Percentiles rank a stretch among this genome's conserved stretches.
phyloP scores from a whole-genome alignment of 23 red algal species.

The Gracilaria vermiculophylla region DNA sequence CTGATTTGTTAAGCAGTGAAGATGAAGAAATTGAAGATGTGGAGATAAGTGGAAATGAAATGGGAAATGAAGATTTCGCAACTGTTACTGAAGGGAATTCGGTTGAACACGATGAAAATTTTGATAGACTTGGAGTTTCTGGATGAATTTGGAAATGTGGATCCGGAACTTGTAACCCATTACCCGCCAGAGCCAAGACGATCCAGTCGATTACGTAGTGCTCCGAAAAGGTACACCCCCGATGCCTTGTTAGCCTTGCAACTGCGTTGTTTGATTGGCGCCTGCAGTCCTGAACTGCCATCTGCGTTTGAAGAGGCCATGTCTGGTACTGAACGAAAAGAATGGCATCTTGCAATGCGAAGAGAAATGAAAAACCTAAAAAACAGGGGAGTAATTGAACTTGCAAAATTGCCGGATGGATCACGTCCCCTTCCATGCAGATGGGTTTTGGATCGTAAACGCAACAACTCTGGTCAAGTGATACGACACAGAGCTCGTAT shows the following conservation, averaged over 20 bases:
- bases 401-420: neutral
- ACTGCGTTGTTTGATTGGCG: neutral
- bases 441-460: slow-evolving; percentile 15
- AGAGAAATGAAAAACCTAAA: neutral
- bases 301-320: slow-evolving; percentile 9
- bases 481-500: neutral
- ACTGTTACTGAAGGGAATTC: slow-evolving; percentile 1
- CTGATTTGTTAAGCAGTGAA: neutral
- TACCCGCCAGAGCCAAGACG: neutral
- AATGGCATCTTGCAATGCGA: slow-evolving; percentile 18
- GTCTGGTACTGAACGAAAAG: neutral
- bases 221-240: neutral
- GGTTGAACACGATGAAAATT: neutral
- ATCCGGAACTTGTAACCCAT: neutral
- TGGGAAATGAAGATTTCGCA: neutral
- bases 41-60: neutral
- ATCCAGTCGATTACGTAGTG: neutral
- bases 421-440: neutral
- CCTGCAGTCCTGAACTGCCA: neutral
- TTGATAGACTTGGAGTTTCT: slow-evolving; percentile 10
- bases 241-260: neutral
- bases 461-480: neutral
- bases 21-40: neutral
- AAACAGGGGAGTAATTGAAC: neutral
- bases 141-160: slow-evolving; percentile 10